Percentiles rank a stretch among this genome's conserved stretches.
These are phyloP conservation scores for Centaurea solstitialis DNA, from an alignment of 129 eudicot species.

Conservation along the genomic window DNA sequence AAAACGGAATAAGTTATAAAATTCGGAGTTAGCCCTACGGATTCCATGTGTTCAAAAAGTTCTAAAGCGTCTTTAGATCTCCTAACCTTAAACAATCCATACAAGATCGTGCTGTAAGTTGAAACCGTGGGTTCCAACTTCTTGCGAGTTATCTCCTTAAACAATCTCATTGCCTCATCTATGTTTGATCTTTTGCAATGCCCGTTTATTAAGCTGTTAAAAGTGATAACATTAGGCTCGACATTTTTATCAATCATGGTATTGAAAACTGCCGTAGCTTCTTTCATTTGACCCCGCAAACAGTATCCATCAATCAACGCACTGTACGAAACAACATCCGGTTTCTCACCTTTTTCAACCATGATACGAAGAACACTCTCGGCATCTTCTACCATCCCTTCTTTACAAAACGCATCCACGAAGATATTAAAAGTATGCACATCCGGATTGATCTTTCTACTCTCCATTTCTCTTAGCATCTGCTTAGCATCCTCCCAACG, in stretches of 20 bases:
- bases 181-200: constrained; percentile 28
- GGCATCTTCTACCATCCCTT: constrained; percentile 43
- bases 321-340: constrained; percentile 33
- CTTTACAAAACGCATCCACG: constrained; percentile 41
- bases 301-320: constrained; percentile 48
- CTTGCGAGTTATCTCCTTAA: constrained; percentile 21
- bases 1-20: constrained; percentile 30
- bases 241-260: constrained; percentile 21
- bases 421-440: constrained; percentile 27
- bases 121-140: constrained; percentile 30
- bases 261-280: constrained; percentile 33
- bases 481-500: constrained; percentile 31
- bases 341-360: constrained; percentile 28
- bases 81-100: constrained; percentile 32
- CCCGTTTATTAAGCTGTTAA: constrained; percentile 36
- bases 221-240: constrained; percentile 24
- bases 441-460: constrained; percentile 13
- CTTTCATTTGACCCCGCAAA: constrained; percentile 37
- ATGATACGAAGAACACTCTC: constrained; percentile 4
- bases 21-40: constrained; percentile 17
- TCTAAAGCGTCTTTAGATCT: constrained; percentile 25
- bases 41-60: constrained; percentile 33
- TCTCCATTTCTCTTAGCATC: constrained; percentile 31
- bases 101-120: constrained; percentile 30
- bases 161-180: constrained; percentile 25